phyloP scores from a whole-genome alignment of 2,329 filamentous ascomycete genomes.

The Alternaria brassicicola region DNA sequence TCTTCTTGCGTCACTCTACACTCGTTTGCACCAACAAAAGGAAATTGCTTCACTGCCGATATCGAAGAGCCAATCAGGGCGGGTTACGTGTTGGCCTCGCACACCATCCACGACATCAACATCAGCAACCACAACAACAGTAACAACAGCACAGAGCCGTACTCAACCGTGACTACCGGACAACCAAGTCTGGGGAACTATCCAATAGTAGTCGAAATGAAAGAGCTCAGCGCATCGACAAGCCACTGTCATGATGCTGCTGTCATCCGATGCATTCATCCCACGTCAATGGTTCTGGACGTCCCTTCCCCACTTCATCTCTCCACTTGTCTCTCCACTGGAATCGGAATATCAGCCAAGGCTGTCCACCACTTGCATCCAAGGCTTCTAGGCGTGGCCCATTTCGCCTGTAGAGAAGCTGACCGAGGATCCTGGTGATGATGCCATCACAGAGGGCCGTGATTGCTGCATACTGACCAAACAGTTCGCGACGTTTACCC shows the following conservation, averaged over 20 bases:
- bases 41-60: conserved; percentile 21
- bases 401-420: conserved; percentile 8
- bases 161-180: conserved; percentile 2
- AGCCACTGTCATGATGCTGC: neutral
- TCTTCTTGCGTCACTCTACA: conserved; percentile 10
- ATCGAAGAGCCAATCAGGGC: conserved; percentile 33
- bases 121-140: conserved; percentile 15
- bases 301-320: conserved; percentile 10
- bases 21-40: neutral
- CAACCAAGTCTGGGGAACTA: neutral
- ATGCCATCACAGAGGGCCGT: conserved; percentile 18
- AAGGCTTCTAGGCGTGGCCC: conserved; percentile 2
- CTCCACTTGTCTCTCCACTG: conserved; percentile 3
- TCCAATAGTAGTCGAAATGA: conserved; percentile 1
- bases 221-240: neutral
- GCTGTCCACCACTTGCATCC: neutral
- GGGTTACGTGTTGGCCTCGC: conserved; percentile 36
- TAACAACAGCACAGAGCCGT: conserved; percentile 22
- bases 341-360: neutral
- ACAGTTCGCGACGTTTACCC: conserved; percentile 27
- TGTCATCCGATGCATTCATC: conserved; percentile 18
- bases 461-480: conserved; percentile 31
- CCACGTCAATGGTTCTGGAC: conserved; percentile 14
- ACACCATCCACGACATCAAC: conserved; percentile 32
- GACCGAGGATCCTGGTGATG: conserved; percentile 13